A percentile compares a stretch with the other conserved stretches of the same genome.
Evolutionary conservation across 306 rosid species (phyloP).

Genomic region (Cicer chorassanicum): DNA sequence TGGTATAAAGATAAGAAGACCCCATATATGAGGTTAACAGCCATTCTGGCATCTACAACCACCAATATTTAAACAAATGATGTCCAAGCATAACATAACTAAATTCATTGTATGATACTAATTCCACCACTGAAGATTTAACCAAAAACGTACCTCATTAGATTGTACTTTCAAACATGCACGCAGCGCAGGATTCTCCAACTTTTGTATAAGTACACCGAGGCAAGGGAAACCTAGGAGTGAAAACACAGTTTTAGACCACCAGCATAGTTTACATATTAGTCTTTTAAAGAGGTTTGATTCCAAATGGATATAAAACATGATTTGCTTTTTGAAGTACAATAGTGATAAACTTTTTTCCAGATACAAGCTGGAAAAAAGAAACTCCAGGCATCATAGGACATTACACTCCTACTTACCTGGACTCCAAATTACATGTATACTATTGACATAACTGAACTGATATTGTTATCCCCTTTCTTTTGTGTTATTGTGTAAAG

Average conservation of each 20-base stretch:
- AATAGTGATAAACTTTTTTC: slow-evolving; percentile 13
- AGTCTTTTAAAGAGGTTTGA: slow-evolving; percentile 36
- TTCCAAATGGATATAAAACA: slow-evolving; percentile 23
- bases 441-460: background rate
- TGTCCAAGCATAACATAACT: slow-evolving; percentile 20
- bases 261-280: slow-evolving; percentile 26
- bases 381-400: slow-evolving; percentile 31
- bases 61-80: slow-evolving; percentile 21
- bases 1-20: slow-evolving; percentile 7
- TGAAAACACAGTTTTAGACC: slow-evolving; percentile 37
- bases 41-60: slow-evolving; percentile 12
- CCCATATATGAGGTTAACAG: slow-evolving; percentile 7
- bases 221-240: slow-evolving; percentile 90
- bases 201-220: slow-evolving; percentile 92
- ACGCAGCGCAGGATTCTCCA: slow-evolving; percentile 93
- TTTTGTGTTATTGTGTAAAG: slow-evolving; percentile 35
- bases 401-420: slow-evolving; percentile 15
- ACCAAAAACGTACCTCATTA: slow-evolving; percentile 70
- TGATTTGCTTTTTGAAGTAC: slow-evolving; percentile 21
- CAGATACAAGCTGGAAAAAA: slow-evolving; percentile 21
- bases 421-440: slow-evolving; percentile 7
- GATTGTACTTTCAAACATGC: slow-evolving; percentile 80
- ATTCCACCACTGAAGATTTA: slow-evolving; percentile 33
- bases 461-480: background rate
- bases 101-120: slow-evolving; percentile 11